Evolutionary conservation across 1,284 basidiomycete genomes (phyloP).

Genomic region (Trichosporon sp.): DNA sequence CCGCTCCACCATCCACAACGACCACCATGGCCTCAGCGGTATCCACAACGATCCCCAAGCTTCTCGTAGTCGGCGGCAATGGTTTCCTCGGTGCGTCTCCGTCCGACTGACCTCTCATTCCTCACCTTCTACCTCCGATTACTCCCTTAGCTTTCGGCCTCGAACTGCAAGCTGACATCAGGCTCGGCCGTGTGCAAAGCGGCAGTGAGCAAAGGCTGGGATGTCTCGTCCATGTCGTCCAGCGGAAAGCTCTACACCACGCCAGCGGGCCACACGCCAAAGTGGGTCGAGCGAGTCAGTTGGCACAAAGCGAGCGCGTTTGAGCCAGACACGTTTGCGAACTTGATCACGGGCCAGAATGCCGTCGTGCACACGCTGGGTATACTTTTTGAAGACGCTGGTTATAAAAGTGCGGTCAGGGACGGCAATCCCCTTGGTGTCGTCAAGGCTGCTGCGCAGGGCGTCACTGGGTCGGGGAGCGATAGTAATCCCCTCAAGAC

Average conservation of each 20-base stretch:
- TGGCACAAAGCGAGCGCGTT: slow-evolving; percentile 78
- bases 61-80: slow-evolving; percentile 89
- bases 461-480: slow-evolving; percentile 41
- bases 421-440: slow-evolving; percentile 58
- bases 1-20: neutral
- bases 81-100: slow-evolving; percentile 73
- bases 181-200: slow-evolving; percentile 87
- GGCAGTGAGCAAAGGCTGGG: slow-evolving; percentile 73
- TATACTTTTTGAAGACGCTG: slow-evolving; percentile 72
- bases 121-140: no score
- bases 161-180: slow-evolving; percentile 49
- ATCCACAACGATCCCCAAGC: slow-evolving; percentile 29
- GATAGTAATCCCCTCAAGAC: slow-evolving; percentile 62
- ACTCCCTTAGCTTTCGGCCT: no score
- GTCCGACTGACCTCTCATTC: neutral
- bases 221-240: slow-evolving; percentile 85
- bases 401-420: slow-evolving; percentile 70
- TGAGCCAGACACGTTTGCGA: slow-evolving; percentile 64
- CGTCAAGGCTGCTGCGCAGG: slow-evolving; percentile 47
- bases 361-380: slow-evolving; percentile 95
- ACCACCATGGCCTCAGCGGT: neutral
- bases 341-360: slow-evolving; percentile 58
- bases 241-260: slow-evolving; percentile 80
- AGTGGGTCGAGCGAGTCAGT: slow-evolving; percentile 70
- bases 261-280: slow-evolving; percentile 79